Conservation (phyloP, 371 early-diverging fungal species). For the Cladochytrium tenue region DNA sequence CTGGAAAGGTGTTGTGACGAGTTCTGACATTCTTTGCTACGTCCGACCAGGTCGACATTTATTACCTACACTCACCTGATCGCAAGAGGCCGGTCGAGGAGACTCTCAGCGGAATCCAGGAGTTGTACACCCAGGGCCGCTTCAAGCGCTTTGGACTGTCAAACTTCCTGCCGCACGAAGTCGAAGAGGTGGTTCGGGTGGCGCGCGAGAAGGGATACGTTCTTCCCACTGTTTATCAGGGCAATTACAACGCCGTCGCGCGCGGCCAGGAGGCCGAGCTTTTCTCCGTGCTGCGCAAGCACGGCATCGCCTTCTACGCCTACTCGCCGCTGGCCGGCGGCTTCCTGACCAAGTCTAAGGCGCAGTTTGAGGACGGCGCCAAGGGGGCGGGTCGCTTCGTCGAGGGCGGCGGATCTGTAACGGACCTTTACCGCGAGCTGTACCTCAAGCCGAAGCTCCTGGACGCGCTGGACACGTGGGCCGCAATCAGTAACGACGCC, state of each 20-base stretch:
- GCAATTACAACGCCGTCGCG: not conserved
- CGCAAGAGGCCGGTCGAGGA: constrained; percentile 6
- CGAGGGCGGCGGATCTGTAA: not conserved
- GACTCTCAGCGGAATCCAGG: constrained; percentile 17
- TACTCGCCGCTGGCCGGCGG: constrained; percentile 11
- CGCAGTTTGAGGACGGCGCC: not conserved
- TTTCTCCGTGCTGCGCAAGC: constrained; percentile 7
- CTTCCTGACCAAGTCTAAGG: constrained; percentile 18
- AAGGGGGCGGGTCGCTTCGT: not conserved
- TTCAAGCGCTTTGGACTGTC: constrained; percentile 24
- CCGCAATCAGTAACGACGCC: not conserved
- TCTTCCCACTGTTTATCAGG: constrained; percentile 10
- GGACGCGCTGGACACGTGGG: constrained; percentile 12
- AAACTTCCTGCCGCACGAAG: constrained; percentile 19
- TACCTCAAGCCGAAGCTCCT: constrained; percentile 14
- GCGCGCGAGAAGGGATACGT: constrained; percentile 11
- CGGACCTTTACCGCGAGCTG: constrained; percentile 1
- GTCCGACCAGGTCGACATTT: constrained; percentile 13
- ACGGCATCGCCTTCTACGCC: not conserved
- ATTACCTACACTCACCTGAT: constrained; percentile 24
- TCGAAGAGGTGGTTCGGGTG: constrained; percentile 17
- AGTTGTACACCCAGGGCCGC: not conserved
- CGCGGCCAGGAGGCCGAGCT: constrained; percentile 12
- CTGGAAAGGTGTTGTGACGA: not conserved
- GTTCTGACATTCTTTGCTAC: not conserved